Evolutionary conservation across 495 filamentous ascomycete genomes (phyloP).

Genomic region (Penicillium chermesinum): DNA sequence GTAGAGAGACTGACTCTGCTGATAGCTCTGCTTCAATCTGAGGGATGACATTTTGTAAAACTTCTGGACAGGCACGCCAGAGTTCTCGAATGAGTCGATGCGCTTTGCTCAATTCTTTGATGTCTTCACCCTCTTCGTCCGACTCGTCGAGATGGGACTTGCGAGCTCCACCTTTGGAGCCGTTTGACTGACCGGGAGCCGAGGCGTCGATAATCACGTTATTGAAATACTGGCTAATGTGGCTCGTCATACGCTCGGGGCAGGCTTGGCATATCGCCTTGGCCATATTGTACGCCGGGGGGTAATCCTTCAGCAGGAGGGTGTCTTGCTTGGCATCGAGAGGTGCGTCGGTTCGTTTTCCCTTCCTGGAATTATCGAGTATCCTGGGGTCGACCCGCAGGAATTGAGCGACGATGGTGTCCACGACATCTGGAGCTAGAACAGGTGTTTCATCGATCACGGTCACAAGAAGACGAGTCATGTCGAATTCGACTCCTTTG

Average conservation of each 20-base stretch:
- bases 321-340: slow-evolving; percentile 72
- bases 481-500: slow-evolving; percentile 87
- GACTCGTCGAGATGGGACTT: slow-evolving; percentile 57
- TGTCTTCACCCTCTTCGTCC: slow-evolving; percentile 79
- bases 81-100: slow-evolving; percentile 86
- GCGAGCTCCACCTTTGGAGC: slow-evolving; percentile 42
- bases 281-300: slow-evolving; percentile 92
- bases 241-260: slow-evolving; percentile 87
- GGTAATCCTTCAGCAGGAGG: slow-evolving; percentile 75
- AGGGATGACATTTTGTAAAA: slow-evolving; percentile 88
- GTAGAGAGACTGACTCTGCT: slow-evolving; percentile 80
- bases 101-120: slow-evolving; percentile 82
- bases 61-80: slow-evolving; percentile 85
- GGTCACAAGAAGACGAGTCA: slow-evolving; percentile 77
- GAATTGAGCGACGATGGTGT: slow-evolving; percentile 93
- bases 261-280: slow-evolving; percentile 88
- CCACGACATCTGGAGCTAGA: slow-evolving; percentile 80
- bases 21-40: slow-evolving; percentile 90
- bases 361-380: slow-evolving; percentile 45
- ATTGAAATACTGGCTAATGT: slow-evolving; percentile 94
- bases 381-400: slow-evolving; percentile 69
- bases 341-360: slow-evolving; percentile 55
- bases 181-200: slow-evolving; percentile 34
- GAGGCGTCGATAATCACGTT: slow-evolving; percentile 91
- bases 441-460: slow-evolving; percentile 80